Evolutionary conservation across 2,329 filamentous ascomycete genomes (phyloP).

Genomic region (Ceratocystis lukuohia): DNA sequence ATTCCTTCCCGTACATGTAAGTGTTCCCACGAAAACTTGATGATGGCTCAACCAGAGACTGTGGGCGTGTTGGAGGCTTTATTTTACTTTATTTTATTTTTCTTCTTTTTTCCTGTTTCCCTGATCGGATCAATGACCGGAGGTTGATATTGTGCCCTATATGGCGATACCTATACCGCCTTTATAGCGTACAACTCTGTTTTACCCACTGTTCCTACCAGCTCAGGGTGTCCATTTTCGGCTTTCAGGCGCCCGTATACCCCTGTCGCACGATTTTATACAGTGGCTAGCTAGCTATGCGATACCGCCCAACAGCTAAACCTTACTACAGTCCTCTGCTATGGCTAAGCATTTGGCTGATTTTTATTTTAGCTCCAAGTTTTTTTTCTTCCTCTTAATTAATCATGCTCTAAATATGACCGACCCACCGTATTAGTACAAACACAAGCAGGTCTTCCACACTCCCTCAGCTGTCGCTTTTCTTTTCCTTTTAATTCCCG

Average conservation of each 20-base stretch:
- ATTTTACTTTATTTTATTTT: too few relatives aligned
- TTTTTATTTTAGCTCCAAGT: background rate
- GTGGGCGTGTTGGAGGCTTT: background rate
- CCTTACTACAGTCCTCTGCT: background rate
- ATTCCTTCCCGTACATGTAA: conserved; percentile 19
- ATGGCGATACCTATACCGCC: too few relatives aligned
- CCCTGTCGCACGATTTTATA: background rate
- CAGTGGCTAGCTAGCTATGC: background rate
- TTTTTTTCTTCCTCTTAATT: conserved; percentile 12
- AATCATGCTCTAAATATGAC: conserved; percentile 4
- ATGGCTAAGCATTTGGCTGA: background rate
- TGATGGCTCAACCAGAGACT: background rate
- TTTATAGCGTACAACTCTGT: too few relatives aligned
- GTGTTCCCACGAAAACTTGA: conserved; percentile 12
- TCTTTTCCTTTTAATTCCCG: conserved; percentile 5
- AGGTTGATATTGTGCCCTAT: too few relatives aligned
- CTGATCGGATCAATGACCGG: too few relatives aligned
- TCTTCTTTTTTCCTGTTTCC: too few relatives aligned
- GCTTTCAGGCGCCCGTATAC: background rate
- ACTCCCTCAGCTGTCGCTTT: conserved; percentile 5
- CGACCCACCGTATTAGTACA: conserved; percentile 1
- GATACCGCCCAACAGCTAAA: background rate
- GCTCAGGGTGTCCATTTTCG: too few relatives aligned
- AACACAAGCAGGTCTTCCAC: conserved; percentile 7
- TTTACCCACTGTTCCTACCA: too few relatives aligned